Percentiles rank a stretch among this genome's conserved stretches.
phyloP scores from a whole-genome alignment of 768 basidiomycete genomes.

The Tulasnella sp. region DNA sequence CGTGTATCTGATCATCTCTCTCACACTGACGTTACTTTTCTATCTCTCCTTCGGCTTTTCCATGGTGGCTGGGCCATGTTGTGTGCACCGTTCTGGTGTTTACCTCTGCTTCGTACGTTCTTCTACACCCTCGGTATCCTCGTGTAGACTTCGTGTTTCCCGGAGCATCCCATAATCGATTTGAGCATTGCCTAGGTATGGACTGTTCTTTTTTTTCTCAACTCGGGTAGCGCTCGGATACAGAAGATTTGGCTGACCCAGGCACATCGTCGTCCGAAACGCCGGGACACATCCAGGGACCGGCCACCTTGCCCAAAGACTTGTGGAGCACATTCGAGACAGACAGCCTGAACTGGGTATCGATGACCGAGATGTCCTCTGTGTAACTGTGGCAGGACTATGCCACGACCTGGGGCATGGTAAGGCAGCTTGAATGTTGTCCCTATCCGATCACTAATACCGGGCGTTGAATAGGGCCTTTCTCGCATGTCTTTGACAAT shows the following conservation, averaged over 20 bases:
- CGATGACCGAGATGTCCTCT: conserved; percentile 61
- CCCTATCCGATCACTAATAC: not conserved
- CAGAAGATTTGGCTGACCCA: not conserved
- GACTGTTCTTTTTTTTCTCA: not conserved
- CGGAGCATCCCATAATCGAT: conserved; percentile 72
- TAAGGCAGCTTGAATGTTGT: no score
- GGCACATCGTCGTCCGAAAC: not conserved
- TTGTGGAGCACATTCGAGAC: conserved; percentile 49
- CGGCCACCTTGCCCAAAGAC: conserved; percentile 58
- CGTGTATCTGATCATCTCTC: conserved; percentile 50
- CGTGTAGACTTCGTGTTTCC: conserved; percentile 20
- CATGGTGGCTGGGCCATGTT: not conserved
- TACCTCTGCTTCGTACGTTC: not conserved
- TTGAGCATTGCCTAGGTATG: conserved; percentile 75
- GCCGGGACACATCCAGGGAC: conserved; percentile 47
- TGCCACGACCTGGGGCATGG: conserved; percentile 60
- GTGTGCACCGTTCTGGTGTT: not conserved
- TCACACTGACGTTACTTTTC: not conserved
- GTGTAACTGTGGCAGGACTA: conserved; percentile 71
- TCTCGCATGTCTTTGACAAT: conserved; percentile 78
- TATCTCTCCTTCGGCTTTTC: not conserved
- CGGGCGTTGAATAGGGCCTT: conserved; percentile 61
- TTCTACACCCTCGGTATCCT: not conserved
- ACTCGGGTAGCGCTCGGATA: not conserved
- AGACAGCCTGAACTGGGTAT: conserved; percentile 58